Base-by-base conservation (phyloP, 2,329 filamentous ascomycete genomes). In the Celoporthe dispersa region DNA sequence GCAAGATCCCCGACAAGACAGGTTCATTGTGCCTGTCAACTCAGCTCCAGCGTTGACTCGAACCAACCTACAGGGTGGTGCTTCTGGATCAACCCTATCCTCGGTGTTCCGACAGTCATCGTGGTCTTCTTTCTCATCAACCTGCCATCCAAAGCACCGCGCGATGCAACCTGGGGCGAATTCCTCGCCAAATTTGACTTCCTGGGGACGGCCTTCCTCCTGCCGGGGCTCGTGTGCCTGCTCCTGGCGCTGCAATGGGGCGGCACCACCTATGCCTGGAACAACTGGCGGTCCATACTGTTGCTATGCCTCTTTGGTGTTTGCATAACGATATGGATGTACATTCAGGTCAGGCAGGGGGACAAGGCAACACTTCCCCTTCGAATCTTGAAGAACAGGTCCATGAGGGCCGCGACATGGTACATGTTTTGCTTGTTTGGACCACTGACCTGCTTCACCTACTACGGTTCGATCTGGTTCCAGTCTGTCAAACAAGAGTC, bases 221-320 rank as follows among this genome's bases (percentile, higher is more conserved):
- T 73, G n/a, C 71, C 75, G 9, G 66, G 79, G 19, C 79, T 83
- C 33, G 76, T 83, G 51, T 84, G 81, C 72, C 78, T 84, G 19
- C 74, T 85, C 2, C 75, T 85, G 25, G 83, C 82, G 12, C 77
- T 85, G 19, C 81, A 84, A 69, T 85, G 81, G 81, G 80, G 80
- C 68, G 81, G 80, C 48, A 69, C 65, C 6, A 69, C 68, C 19
- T 74, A 75, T 51, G 59, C 75, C 16, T 75, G 75, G 74, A 53
- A 51, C 1, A 73, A 71, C 8, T 74, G 73, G 1, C 64, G 71
- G 25, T 78, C 83, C 48, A 78, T 84, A 39, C 79, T 75, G 0
- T 76, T 83, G 9, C 72, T 83, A 22, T 55, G 77, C 81, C 37
- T 60, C 79, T 19, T 80, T 78, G 59, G 77, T 69, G 37, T 73